Evolutionary conservation across 2,329 filamentous ascomycete species (phyloP), one percentile per base, ranked within the genome.

Genomic region (Aspergillus sp.): DNA sequence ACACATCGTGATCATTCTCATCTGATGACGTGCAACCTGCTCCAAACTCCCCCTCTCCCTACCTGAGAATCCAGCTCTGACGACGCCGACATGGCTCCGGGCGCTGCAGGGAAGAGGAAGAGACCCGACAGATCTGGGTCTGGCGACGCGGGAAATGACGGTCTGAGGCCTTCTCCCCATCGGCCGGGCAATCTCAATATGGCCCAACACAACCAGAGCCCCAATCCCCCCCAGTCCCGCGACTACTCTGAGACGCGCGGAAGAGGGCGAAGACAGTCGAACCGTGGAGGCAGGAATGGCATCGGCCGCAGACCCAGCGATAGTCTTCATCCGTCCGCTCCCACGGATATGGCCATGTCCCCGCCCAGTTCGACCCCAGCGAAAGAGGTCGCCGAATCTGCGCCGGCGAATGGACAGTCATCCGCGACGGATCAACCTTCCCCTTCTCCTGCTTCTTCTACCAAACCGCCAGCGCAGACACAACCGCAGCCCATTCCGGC

Each of bases 91-190:
- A 75, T 75, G 72, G 61, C 69, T 54, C 69, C 67, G 44, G 57
- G 55, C 43, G 57, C 56, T 34, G 58, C 59, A 42, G 60, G 62
- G 33, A 79, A 78, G 63, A 66, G 74, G 41, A 78, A 78, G 63
- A 55, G 64, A 51, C 52, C 48, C 33, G 64, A 67, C 34, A 53
- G 64, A 45, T 55, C 55, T 24, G 66, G 57, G 52, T 62, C 63
- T 26, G 57, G 58, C 33, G 63, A 67, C 38, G 57, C 57, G 27
- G 49, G 50, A 26, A 57, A 58, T 47, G 60, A 64, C 43, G 48
- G 47, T 33, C 49, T 49, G 35, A 57, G 62, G 41, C 64, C 61
- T 40, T 68, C 65, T 42, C 66, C 60, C 44, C 64, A 67, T 58
- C 64, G 58, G 37, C 65, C 60, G 24, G 58, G 53, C 41, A 64